Evolutionary conservation across 768 basidiomycete genomes (phyloP).

Genomic region (Termitomyces sp.): DNA sequence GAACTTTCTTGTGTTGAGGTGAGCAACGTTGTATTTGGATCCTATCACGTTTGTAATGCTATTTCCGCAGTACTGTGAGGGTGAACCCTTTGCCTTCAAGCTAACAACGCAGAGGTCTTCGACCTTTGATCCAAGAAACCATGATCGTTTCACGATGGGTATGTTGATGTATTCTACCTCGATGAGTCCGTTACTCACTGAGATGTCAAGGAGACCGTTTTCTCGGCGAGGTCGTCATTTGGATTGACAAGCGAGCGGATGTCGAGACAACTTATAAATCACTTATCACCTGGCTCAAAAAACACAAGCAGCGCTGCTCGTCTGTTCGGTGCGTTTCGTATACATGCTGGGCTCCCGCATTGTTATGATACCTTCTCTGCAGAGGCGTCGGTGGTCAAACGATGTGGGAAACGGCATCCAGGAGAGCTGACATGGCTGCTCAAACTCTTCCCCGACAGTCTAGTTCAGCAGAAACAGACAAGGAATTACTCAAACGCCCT

Average conservation of each 20-base stretch:
- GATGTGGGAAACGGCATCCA: conserved; percentile 5
- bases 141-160: conserved; percentile 5
- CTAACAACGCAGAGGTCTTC: not conserved
- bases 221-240: conserved; percentile 17
- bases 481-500: conserved; percentile 1
- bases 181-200: not conserved
- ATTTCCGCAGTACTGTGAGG: not conserved
- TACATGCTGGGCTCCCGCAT: not conserved
- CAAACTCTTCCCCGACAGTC: not conserved
- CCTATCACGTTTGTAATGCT: not conserved
- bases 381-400: conserved; percentile 1
- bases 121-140: not conserved
- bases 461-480: not conserved
- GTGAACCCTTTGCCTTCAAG: not conserved
- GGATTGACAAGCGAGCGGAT: conserved; percentile 12
- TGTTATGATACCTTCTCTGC: not conserved
- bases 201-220: conserved; percentile 4
- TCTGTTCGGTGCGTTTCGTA: conserved; percentile 3
- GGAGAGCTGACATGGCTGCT: not conserved
- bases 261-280: not conserved
- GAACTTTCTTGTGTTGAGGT: not conserved
- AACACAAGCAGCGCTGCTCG: not conserved
- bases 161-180: not conserved
- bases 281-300: conserved; percentile 11
- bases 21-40: not conserved